Evolutionary conservation across 345 rosid genomes (phyloP).

Genomic region (Sonneratia caseolaris): DNA sequence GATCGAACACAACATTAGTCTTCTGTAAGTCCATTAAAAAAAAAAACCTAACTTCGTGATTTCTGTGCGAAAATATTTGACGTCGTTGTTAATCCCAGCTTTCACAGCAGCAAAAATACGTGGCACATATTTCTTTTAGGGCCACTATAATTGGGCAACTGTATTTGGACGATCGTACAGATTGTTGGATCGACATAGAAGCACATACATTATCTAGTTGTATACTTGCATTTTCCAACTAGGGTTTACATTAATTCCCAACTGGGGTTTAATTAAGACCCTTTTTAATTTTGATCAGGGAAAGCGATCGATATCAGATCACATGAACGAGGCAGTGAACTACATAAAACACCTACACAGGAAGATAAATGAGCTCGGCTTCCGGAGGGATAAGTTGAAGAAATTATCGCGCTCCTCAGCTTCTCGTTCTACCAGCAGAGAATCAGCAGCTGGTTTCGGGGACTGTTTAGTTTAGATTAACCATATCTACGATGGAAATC

Average conservation of each 20-base stretch:
- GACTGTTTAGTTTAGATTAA: not conserved
- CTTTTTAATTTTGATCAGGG: conserved; percentile 31
- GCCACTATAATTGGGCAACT: too few relatives aligned
- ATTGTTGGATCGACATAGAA: too few relatives aligned
- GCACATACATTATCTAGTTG: too few relatives aligned
- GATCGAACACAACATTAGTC: too few relatives aligned
- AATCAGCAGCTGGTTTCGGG: not conserved
- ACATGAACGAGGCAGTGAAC: conserved; percentile 55
- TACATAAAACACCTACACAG: conserved; percentile 42
- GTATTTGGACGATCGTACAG: too few relatives aligned
- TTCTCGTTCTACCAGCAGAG: not conserved
- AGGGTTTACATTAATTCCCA: not conserved
- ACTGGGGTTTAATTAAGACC: not conserved
- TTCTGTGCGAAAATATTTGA: too few relatives aligned
- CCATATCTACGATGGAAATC: conserved; percentile 7
- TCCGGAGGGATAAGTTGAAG: conserved; percentile 35
- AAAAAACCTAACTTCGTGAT: too few relatives aligned
- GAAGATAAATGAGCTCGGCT: conserved; percentile 33
- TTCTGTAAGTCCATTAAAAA: too few relatives aligned
- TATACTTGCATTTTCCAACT: not conserved
- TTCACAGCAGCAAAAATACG: too few relatives aligned
- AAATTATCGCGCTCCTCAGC: not conserved
- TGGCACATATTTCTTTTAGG: too few relatives aligned
- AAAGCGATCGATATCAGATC: conserved; percentile 76
- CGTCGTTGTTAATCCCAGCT: too few relatives aligned